A percentile compares a stretch with the other conserved stretches of the same genome.
Evolutionary conservation across 2,329 filamentous ascomycete species (phyloP).

Genomic region (Ascosphaera pollenicola): DNA sequence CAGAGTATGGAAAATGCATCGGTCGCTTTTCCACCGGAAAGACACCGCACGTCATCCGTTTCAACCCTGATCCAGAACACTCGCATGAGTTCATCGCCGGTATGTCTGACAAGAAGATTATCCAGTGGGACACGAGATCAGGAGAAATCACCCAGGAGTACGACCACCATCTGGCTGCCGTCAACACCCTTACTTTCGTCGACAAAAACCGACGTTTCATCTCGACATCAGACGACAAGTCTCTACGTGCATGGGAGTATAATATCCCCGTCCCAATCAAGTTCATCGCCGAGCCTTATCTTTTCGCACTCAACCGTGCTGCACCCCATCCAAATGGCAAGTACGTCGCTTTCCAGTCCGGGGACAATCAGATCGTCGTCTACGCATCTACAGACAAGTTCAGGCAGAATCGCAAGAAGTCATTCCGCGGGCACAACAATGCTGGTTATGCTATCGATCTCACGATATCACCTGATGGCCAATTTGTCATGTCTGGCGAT

Average conservation of each 20-base stretch:
- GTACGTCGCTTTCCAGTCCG: slow-evolving; percentile 80
- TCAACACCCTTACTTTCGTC: slow-evolving; percentile 95
- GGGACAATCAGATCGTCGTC: slow-evolving; percentile 91
- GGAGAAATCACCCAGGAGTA: slow-evolving; percentile 85
- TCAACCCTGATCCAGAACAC: slow-evolving; percentile 60
- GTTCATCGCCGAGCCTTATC: slow-evolving; percentile 91
- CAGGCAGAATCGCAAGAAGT: slow-evolving; percentile 92
- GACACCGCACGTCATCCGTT: slow-evolving; percentile 83
- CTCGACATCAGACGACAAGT: slow-evolving; percentile 94
- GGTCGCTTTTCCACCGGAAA: slow-evolving; percentile 82
- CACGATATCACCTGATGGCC: slow-evolving; percentile 70
- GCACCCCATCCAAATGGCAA: slow-evolving; percentile 73
- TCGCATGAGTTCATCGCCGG: slow-evolving; percentile 83
- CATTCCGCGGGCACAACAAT: slow-evolving; percentile 87
- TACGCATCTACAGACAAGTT: slow-evolving; percentile 92
- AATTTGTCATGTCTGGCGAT: slow-evolving; percentile 75
- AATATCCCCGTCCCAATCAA: slow-evolving; percentile 97
- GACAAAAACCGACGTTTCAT: slow-evolving; percentile 91
- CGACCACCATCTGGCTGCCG: slow-evolving; percentile 89
- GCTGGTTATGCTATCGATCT: slow-evolving; percentile 85
- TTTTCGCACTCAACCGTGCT: slow-evolving; percentile 86
- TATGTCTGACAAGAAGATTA: slow-evolving; percentile 97
- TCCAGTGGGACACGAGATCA: slow-evolving; percentile 80
- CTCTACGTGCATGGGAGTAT: slow-evolving; percentile 91
- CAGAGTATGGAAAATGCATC: slow-evolving; percentile 75